Conservation (phyloP, 768 basidiomycete species). For the Chiua virens region DNA sequence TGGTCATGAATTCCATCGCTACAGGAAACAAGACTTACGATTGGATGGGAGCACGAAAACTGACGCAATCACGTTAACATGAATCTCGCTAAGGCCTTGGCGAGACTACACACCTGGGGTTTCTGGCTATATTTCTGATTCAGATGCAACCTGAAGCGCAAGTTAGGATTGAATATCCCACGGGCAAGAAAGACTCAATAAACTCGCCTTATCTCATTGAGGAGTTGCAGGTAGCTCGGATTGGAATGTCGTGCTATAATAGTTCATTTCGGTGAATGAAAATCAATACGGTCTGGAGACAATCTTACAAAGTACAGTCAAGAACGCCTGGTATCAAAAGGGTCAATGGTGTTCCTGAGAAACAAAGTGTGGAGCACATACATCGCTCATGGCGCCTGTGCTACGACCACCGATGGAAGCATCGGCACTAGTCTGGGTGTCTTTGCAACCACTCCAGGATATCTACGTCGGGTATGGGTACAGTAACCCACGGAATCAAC, state of each 20-base stretch:
- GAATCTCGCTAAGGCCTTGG: background rate
- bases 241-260: constrained; percentile 42
- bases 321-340: constrained; percentile 47
- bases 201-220: constrained; percentile 43
- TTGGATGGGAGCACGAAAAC: constrained; percentile 44
- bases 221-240: constrained; percentile 54
- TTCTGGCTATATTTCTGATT: constrained; percentile 53
- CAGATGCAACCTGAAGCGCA: constrained; percentile 37
- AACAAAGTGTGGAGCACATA: constrained; percentile 33
- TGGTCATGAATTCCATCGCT: background rate
- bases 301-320: constrained; percentile 49
- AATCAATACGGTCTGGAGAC: background rate
- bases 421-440: constrained; percentile 82
- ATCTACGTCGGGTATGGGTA: constrained; percentile 43
- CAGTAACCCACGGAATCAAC: background rate
- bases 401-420: constrained; percentile 63
- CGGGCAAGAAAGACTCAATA: background rate
- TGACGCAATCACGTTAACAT: constrained; percentile 12
- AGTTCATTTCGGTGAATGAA: background rate
- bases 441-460: constrained; percentile 84
- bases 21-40: constrained; percentile 33
- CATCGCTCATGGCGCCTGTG: constrained; percentile 80
- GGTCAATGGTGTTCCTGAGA: background rate
- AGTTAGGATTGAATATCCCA: background rate
- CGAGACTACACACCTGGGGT: constrained; percentile 43